Evolutionary conservation across 2,329 filamentous ascomycete genomes (phyloP), one percentile per base, ranked within the genome.

Genomic region (Ophiostoma quercus): DNA sequence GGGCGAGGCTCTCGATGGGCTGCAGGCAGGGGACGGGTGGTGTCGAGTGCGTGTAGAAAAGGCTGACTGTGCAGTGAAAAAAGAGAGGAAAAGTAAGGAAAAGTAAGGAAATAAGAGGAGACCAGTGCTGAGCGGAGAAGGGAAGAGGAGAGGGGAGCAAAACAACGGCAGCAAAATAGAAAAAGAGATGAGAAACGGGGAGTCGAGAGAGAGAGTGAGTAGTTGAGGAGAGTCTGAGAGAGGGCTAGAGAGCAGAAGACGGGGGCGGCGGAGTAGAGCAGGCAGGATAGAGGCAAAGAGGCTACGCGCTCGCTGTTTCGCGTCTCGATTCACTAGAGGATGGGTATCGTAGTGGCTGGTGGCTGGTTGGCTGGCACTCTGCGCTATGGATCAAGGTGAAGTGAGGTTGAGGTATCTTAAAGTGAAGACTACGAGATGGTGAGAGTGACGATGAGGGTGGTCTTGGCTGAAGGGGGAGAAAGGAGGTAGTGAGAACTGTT

Each of bases 241-340:
- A n/a, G 25, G 16, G 54, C 34, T 5, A 65, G 34, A 34, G 34
- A 34, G 34, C 8, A 34, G 34, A 43, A 41, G 34, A 43, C 32
- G 22, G 43, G 32, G 32, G 37, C 25, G 47, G 39, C 47, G 41
- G 65, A 65, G 29, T 51, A 37, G 25, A 11, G n/a, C 19, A 60
- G 54, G n/a, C 22, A 57, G 51, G n/a, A 57, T 25, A 57, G 51
- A 57, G 51, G 51, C 51, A 57, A 16, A 37, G 34, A 71, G 63
- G 32, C 70, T 67, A 67, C 70, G 67, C 70, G 70, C 70, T 68
- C 67, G 47, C 51, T 71, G 54, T 68, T 57, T 67, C 70, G 70
- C 67, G 70, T 69, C 37, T 71, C 22, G 57, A 32, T 62, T 32
- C 25, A 62, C 25, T 62, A 22, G 34, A 16, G 14, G 57, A 12